These are phyloP conservation scores for Yarrowia alimentaria DNA, from an alignment of 805 yeast species.

Conservation along the genomic window DNA sequence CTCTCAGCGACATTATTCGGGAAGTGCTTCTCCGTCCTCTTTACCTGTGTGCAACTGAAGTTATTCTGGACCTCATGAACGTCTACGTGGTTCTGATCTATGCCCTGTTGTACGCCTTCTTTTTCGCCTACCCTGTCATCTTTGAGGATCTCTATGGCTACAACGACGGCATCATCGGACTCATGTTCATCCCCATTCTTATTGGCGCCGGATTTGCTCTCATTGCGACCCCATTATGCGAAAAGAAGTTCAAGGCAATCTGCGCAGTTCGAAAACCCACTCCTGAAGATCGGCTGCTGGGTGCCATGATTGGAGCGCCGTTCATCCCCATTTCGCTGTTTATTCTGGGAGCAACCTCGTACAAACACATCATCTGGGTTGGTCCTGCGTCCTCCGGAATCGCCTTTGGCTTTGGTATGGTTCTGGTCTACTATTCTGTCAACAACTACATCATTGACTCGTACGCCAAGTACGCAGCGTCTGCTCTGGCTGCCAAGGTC, in stretches of 20 bases:
- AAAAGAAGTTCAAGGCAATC: constrained; percentile 55
- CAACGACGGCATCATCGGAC: constrained; percentile 74
- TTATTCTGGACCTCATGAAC: constrained; percentile 80
- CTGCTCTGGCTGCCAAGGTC: constrained; percentile 63
- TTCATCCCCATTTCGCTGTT: constrained; percentile 53
- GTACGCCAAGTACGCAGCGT: constrained; percentile 59
- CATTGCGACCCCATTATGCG: constrained; percentile 70
- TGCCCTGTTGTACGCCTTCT: constrained; percentile 87
- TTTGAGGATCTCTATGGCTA: constrained; percentile 70
- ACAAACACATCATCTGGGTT: constrained; percentile 47
- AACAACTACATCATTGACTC: constrained; percentile 75
- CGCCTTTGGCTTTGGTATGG: constrained; percentile 54
- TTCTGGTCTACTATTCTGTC: constrained; percentile 65
- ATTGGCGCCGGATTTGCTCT: constrained; percentile 81
- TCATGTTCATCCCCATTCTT: constrained; percentile 86
- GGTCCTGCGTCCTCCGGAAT: constrained; percentile 59
- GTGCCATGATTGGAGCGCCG: constrained; percentile 50
- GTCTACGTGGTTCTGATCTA: constrained; percentile 84
- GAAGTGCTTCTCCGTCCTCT: constrained; percentile 74
- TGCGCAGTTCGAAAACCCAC: constrained; percentile 47
- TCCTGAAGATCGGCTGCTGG: constrained; percentile 57
- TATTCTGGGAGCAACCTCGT: constrained; percentile 61
- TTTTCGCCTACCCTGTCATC: constrained; percentile 92
- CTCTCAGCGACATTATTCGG: constrained; percentile 62
- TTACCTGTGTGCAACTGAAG: constrained; percentile 72